Evolutionary conservation across 257 asterid genomes (phyloP), one percentile per base, ranked within the genome.

Genomic region (Verbascum thapsus): DNA sequence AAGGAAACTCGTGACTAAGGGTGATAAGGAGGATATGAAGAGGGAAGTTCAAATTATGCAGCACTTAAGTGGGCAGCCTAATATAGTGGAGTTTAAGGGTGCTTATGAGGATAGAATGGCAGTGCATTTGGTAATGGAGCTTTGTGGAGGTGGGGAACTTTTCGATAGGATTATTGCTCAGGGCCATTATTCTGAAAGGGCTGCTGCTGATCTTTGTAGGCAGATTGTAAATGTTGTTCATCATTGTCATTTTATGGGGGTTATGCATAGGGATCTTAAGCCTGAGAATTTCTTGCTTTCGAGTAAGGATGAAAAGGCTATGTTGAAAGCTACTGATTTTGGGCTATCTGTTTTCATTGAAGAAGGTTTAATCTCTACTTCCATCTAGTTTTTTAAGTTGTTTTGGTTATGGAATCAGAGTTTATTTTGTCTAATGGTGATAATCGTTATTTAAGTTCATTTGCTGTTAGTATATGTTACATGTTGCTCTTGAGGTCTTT

Each of bases 181-280:
- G 43, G 94, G 94, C 26, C 87, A 83, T 23, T 85, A 83, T 19
- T 80, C 94, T 1, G 88, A 83, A 74, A 80, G 61, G 47, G 90
- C 80, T 8, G 87, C 94, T 8, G 71, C 94, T 19, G 85, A 80
- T 53, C 78, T 83, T 19, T 80, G 82, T 60, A 73, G 90, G 76
- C 90, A 85, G 84, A 83, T 85, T 76, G 88, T 83, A 47, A 85
- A 78, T 61, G 94, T 85, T 23, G 94, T 85, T 23, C 81, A 80
- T 44, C 85, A 83, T 69, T 85, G 94, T 66, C 94, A 85, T 75
- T 85, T 83, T 53, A 83, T 83, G 90, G 94, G 94, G 55, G 94
- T 85, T 67, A 68, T 85, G 81, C 88, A 82, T 73, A 75, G 92
- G 73, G 92, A 85, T 85, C 88, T 85, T 3, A 85, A 85, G 77